Base-by-base conservation (phyloP, 1,139 yeast genomes). In the Spathaspora sp. region DNA sequence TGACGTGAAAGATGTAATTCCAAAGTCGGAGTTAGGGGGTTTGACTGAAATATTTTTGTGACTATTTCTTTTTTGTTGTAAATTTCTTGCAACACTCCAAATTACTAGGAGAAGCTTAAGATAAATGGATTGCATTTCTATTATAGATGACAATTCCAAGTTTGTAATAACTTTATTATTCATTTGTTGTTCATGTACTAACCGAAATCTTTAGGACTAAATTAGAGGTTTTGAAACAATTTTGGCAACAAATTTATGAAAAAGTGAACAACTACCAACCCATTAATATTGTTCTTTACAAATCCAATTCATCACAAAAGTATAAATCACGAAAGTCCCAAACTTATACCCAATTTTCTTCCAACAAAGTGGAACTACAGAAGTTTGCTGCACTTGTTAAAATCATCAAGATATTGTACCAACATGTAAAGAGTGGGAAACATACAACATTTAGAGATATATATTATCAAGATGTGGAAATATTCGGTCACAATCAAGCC, bases 381-480 rank as follows among this genome's bases (percentile, higher is more conserved):
- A 43, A 45, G 26, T 56, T 58, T 41, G 44, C 58, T 10, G 47
- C 56, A 15, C 42, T 58, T 4, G 46, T 63, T n/a, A 62, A 55
- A 42, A 44, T 59, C 9, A 43, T 63, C 20, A 56, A 56, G 43
- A 43, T 58, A 7, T 68, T 67, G 38, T 46, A 65, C 15, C 18
- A 36, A 9, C 51, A 46, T 11, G 41, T 44, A 2, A 41, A 56
- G 11, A 50, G 46, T n/a, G 41, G 43, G 2, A 41, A 56, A 11
- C 50, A 55, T 2, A 70, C 78, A 0, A 83, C 91, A 0, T 73
- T 75, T 47, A 65, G 95, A 50, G 91, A 86, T 54, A 51, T 87
- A 0, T 87, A 72, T 62, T 87, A 87, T 59, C 76, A 75, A 47
- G 86, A 86, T 56, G 88, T 83, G 0, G 67, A 63, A 7, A 57